Evolutionary conservation across 352 stramenopile species (phyloP), one percentile per base, ranked within the genome.

Genomic region (Aphanomyces euteiches): DNA sequence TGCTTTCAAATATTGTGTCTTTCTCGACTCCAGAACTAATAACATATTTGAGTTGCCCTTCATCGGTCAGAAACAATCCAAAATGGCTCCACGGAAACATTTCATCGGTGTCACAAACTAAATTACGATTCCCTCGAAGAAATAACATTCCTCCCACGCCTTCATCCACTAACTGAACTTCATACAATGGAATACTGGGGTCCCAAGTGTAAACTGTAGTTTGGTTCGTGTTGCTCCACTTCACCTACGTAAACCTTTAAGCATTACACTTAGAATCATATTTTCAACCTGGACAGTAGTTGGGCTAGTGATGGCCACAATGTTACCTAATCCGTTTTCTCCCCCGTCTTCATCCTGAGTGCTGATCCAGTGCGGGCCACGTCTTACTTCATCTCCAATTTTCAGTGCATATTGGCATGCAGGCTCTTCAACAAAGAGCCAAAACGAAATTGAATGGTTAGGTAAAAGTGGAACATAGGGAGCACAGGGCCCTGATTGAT

Each of bases 381-480:
- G 76, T 36, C 77, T 79, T 19, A 93, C 84, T 77, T 87, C 77
- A 66, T 93, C 84, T 4, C 81, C 83, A 47, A 89, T 50, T 60
- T 90, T 90, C 3, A 92, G 75, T 37, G 81, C 80, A 58, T 90
- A 90, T 3, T 83, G 67, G 7, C 66, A 67, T 1, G 67, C 67
- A 34, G 75, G 78, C 7, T 74, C 75, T 21, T 81, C 69, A 7
- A 85, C 78, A 43, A 84, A 90, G 37, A 92, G 53, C 85, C 85
- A 93, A 0, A 92, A 73, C 81, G 89, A 84, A 28, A 93, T 88
- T 2, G 85, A 84, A 70, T 93, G 82, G 50, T 92, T 89, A 81
- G 19, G 4, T 2, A 67, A 45, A 12, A 67, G 15, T 4, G 59
- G 21, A 19, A 67, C 59, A n/a, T 8, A 39, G 41, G 59, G 59